phyloP scores from a whole-genome alignment of 2,329 filamentous ascomycete species.

The Podosphaera fusca region DNA sequence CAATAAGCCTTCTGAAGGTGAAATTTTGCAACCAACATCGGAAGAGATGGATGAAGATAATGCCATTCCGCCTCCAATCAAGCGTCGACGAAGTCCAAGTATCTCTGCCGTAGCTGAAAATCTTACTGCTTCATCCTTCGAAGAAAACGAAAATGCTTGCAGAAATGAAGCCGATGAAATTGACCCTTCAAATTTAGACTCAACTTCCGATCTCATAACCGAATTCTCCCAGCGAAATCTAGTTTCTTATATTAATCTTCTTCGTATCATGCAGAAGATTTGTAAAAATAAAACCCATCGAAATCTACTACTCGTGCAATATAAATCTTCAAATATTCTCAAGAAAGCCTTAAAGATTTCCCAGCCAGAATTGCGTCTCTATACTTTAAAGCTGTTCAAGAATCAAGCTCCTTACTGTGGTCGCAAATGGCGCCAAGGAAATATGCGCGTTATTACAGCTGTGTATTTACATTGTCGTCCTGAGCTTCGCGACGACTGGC shows the following conservation, averaged over 20 bases:
- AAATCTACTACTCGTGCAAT: slow-evolving; percentile 79
- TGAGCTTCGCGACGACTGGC: slow-evolving; percentile 85
- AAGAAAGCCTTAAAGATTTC: slow-evolving; percentile 81
- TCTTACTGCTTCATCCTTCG: slow-evolving; percentile 13
- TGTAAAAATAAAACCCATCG: slow-evolving; percentile 91
- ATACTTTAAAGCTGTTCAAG: slow-evolving; percentile 96
- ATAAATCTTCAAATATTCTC: slow-evolving; percentile 82
- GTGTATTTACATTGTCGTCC: slow-evolving; percentile 87
- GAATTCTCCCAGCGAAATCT: slow-evolving; percentile 86
- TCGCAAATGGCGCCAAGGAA: slow-evolving; percentile 89
- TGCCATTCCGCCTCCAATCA: slow-evolving; percentile 64
- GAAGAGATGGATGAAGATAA: slow-evolving; percentile 37
- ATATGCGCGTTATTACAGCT: slow-evolving; percentile 96
- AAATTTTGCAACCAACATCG: not conserved
- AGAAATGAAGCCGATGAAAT: slow-evolving; percentile 54
- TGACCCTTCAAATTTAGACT: slow-evolving; percentile 42
- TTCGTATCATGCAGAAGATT: slow-evolving; percentile 92
- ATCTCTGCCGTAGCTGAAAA: slow-evolving; percentile 22
- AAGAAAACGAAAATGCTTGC: slow-evolving; percentile 12
- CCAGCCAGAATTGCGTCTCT: slow-evolving; percentile 66
- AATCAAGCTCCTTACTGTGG: slow-evolving; percentile 96
- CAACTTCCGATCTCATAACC: slow-evolving; percentile 57
- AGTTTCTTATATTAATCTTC: slow-evolving; percentile 82
- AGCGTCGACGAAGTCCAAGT: slow-evolving; percentile 25
- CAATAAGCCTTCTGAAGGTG: slow-evolving; percentile 15